These are phyloP conservation scores for Medicago lupulina DNA, from an alignment of 306 rosid genomes.

Conservation along the genomic window DNA sequence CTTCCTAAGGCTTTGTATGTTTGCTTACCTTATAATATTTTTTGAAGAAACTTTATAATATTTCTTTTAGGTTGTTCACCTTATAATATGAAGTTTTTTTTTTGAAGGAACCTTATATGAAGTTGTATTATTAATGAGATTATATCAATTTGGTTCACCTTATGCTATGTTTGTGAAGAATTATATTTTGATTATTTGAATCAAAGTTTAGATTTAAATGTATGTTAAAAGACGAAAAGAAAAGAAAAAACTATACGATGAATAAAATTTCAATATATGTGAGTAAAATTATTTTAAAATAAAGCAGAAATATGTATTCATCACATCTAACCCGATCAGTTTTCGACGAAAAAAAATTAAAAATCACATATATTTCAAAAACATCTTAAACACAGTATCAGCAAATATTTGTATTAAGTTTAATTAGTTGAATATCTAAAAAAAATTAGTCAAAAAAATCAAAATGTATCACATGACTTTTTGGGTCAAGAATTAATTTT, in stretches of 20 bases:
- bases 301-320: not conserved
- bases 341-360: not conserved
- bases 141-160: not conserved
- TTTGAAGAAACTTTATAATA: too few relatives aligned
- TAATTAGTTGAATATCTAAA: too few relatives aligned
- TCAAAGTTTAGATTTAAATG: not conserved
- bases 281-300: not conserved
- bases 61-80: too few relatives aligned
- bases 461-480: too few relatives aligned
- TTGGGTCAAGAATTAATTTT: too few relatives aligned
- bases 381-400: not conserved
- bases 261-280: not conserved
- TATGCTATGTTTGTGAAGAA: not conserved
- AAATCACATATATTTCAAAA: not conserved
- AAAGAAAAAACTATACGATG: not conserved
- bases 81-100: not conserved
- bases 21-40: not conserved
- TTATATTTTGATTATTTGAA: not conserved
- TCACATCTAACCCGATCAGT: not conserved
- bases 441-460: too few relatives aligned
- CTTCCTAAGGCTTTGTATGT: constrained; percentile 35
- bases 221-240: not conserved
- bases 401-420: too few relatives aligned
- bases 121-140: not conserved
- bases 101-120: too few relatives aligned